A percentile compares a stretch with the other conserved stretches of the same genome.
These are phyloP conservation scores for Hypoxylon fragiforme DNA, from an alignment of 495 filamentous ascomycete species.

Conservation along the genomic window DNA sequence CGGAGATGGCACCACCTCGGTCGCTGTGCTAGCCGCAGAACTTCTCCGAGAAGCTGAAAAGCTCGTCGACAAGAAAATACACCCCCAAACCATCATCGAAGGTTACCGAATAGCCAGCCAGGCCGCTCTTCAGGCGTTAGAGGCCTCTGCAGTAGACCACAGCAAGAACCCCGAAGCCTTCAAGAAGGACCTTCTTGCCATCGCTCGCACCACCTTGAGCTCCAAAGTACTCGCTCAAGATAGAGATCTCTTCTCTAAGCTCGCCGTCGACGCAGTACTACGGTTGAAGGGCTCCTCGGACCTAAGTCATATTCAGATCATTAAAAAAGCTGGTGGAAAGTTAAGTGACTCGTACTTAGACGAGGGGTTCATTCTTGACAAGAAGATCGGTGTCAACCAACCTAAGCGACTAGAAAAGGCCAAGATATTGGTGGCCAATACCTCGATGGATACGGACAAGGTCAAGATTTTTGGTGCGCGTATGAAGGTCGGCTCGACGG, in stretches of 20 bases:
- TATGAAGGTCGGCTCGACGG: slow-evolving; percentile 91
- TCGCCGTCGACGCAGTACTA: slow-evolving; percentile 91
- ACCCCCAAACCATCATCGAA: slow-evolving; percentile 99
- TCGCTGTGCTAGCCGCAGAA: slow-evolving; percentile 92
- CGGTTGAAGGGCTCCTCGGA: slow-evolving; percentile 90
- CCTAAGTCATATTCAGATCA: slow-evolving; percentile 96
- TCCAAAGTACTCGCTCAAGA: slow-evolving; percentile 97
- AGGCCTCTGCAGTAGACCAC: slow-evolving; percentile 83
- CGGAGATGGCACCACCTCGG: slow-evolving; percentile 84
- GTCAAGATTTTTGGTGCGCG: slow-evolving; percentile 98
- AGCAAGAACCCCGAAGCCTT: slow-evolving; percentile 80
- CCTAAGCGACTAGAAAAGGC: slow-evolving; percentile 96
- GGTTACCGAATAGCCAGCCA: slow-evolving; percentile 95
- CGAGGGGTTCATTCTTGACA: slow-evolving; percentile 97
- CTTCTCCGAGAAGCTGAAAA: slow-evolving; percentile 95
- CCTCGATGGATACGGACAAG: slow-evolving; percentile 99
- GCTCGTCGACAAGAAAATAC: slow-evolving; percentile 94
- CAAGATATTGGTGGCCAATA: slow-evolving; percentile 97
- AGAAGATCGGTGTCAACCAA: slow-evolving; percentile 98
- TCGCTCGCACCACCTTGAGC: slow-evolving; percentile 95
- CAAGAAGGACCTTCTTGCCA: slow-evolving; percentile 84
- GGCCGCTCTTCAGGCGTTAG: slow-evolving; percentile 81
- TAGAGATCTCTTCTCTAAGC: slow-evolving; percentile 83
- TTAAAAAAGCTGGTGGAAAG: slow-evolving; percentile 99
- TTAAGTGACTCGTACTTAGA: slow-evolving; percentile 96